A percentile compares a stretch with the other conserved stretches of the same genome.
Evolutionary conservation across 768 basidiomycete genomes (phyloP).

Genomic region (Suillus americanus): DNA sequence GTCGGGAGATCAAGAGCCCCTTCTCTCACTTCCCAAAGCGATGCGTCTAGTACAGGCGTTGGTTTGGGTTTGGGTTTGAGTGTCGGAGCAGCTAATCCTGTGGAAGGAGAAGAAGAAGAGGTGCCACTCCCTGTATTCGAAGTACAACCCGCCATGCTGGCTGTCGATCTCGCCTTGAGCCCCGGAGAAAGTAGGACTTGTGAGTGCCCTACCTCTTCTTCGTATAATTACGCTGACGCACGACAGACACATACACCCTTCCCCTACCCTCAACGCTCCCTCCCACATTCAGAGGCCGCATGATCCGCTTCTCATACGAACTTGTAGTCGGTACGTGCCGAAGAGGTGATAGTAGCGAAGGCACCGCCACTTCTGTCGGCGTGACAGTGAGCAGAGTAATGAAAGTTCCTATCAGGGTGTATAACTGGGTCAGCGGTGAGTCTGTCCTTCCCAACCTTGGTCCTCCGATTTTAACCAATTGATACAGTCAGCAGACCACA

Average conservation of each 20-base stretch:
- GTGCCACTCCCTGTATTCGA: slow-evolving; percentile 81
- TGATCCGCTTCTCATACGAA: slow-evolving; percentile 85
- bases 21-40: slow-evolving; percentile 23
- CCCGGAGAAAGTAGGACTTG: slow-evolving; percentile 88
- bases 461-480: not conserved
- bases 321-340: slow-evolving; percentile 87
- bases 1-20: slow-evolving; percentile 19
- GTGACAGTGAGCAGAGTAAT: slow-evolving; percentile 72
- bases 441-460: not conserved
- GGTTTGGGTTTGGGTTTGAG: slow-evolving; percentile 33
- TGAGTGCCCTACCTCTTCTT: slow-evolving; percentile 29
- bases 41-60: not conserved
- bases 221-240: not conserved
- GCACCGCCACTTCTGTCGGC: slow-evolving; percentile 31
- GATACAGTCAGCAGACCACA: slow-evolving; percentile 50
- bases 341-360: slow-evolving; percentile 39
- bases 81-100: not conserved
- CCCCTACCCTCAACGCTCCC: slow-evolving; percentile 78
- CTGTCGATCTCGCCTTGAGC: slow-evolving; percentile 76
- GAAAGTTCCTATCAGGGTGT: slow-evolving; percentile 89
- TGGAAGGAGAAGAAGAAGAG: slow-evolving; percentile 58
- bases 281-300: slow-evolving; percentile 86
- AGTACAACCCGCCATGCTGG: slow-evolving; percentile 82
- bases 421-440: slow-evolving; percentile 83
- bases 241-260: slow-evolving; percentile 75